These are phyloP conservation scores for Brassica nigra DNA, from an alignment of 345 rosid genomes.

Conservation along the genomic window DNA sequence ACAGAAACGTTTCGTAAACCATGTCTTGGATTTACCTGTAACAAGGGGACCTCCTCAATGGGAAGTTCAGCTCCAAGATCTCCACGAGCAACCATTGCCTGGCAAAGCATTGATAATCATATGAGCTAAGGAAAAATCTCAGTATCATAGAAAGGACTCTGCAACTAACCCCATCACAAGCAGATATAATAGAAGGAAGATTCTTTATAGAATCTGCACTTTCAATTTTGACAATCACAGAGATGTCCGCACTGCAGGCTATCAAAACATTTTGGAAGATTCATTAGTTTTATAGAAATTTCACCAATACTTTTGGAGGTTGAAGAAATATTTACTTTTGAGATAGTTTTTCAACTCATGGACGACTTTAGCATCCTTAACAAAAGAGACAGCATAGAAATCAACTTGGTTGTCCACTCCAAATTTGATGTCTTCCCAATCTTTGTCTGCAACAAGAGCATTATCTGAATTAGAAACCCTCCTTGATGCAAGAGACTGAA, in stretches of 20 bases:
- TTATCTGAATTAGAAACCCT: conserved; percentile 12
- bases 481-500: not conserved
- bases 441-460: conserved; percentile 65
- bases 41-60: conserved; percentile 88
- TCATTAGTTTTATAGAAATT: conserved; percentile 14
- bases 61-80: conserved; percentile 99
- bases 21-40: conserved; percentile 61
- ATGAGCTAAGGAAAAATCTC: not conserved
- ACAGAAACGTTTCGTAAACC: not conserved
- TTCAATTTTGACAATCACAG: conserved; percentile 83
- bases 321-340: conserved; percentile 54
- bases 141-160: conserved; percentile 7
- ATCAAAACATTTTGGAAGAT: conserved; percentile 32
- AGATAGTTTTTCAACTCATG: conserved; percentile 86
- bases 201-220: conserved; percentile 95
- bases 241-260: conserved; percentile 88
- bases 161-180: conserved; percentile 92
- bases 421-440: conserved; percentile 98
- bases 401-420: conserved; percentile 97
- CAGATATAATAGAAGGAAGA: conserved; percentile 82
- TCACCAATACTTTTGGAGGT: not conserved
- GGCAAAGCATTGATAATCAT: conserved; percentile 1
- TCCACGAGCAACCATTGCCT: conserved; percentile 99
- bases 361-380: conserved; percentile 93
- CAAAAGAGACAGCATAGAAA: conserved; percentile 95